A percentile compares a stretch with the other conserved stretches of the same genome.
Evolutionary conservation across 75 land plant genomes (phyloP).

Genomic region (Sequoiadendron giganteum): DNA sequence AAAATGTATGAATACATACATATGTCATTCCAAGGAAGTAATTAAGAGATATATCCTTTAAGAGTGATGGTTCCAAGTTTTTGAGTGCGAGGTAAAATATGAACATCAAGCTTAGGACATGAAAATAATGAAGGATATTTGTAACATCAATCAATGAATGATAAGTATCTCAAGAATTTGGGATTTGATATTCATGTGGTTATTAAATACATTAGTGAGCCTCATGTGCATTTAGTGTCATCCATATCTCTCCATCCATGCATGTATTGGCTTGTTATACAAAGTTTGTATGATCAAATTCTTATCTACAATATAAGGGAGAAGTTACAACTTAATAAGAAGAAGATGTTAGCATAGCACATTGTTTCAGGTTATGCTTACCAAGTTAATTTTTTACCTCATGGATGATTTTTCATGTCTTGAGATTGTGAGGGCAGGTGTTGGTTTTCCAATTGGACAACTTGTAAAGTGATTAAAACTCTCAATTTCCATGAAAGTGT

Average conservation of each 20-base stretch:
- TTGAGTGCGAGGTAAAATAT: no score
- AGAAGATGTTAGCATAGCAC: constrained; percentile 42
- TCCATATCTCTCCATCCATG: constrained; percentile 84
- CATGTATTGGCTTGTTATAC: constrained; percentile 85
- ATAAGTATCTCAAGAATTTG: constrained; percentile 89
- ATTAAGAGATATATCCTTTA: no score
- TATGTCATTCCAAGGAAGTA: no score
- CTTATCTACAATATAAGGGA: constrained; percentile 41
- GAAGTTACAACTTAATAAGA: constrained; percentile 39
- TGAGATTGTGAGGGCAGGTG: constrained; percentile 71
- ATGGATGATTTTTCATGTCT: constrained; percentile 40
- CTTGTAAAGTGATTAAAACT: constrained; percentile 62
- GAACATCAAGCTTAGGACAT: no score
- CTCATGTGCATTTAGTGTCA: constrained; percentile 98
- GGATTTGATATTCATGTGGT: constrained; percentile 95
- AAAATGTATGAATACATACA: no score
- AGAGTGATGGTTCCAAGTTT: no score
- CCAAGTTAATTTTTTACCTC: constrained; percentile 42
- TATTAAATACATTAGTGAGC: constrained; percentile 95
- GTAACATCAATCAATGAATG: constrained; percentile 96
- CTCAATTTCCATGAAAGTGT: constrained; percentile 38
- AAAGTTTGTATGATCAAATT: constrained; percentile 60
- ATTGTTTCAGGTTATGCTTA: constrained; percentile 38
- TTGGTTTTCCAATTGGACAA: constrained; percentile 99
- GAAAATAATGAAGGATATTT: constrained; percentile 80